phyloP scores from a whole-genome alignment of 495 filamentous ascomycete species.

The Bathelium albidoporum region DNA sequence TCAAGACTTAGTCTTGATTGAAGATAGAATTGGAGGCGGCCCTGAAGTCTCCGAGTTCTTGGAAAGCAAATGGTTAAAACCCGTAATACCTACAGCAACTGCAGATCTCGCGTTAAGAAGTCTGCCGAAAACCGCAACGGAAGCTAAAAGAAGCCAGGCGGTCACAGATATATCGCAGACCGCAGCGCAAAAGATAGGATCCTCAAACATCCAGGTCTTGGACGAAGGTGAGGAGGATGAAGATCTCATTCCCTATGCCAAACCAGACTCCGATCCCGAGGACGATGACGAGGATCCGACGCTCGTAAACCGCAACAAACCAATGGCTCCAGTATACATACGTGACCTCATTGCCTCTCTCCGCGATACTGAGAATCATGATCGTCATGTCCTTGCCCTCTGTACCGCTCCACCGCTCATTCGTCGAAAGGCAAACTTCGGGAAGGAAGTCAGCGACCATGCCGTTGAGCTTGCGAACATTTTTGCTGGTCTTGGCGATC shows the following conservation, averaged over 20 bases:
- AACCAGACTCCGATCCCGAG: constrained; percentile 84
- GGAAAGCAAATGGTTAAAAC: background rate
- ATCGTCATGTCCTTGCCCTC: constrained; percentile 71
- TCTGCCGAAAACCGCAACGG: constrained; percentile 1
- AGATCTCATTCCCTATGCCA: constrained; percentile 70
- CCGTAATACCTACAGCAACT: background rate
- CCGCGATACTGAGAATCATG: constrained; percentile 70
- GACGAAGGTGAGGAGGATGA: constrained; percentile 44
- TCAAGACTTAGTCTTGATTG: constrained; percentile 48
- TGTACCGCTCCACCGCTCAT: constrained; percentile 68
- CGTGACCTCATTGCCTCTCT: constrained; percentile 73
- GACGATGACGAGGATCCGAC: constrained; percentile 92
- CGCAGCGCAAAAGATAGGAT: constrained; percentile 14
- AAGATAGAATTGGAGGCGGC: constrained; percentile 55
- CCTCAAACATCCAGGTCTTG: constrained; percentile 11
- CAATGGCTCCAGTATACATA: constrained; percentile 83
- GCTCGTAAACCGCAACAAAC: constrained; percentile 68
- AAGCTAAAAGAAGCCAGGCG: background rate
- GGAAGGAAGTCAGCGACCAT: constrained; percentile 77
- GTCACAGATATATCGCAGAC: constrained; percentile 9
- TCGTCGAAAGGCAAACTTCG: constrained; percentile 76
- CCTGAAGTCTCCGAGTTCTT: constrained; percentile 32
- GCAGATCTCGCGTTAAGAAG: background rate
- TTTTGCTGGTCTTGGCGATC: constrained; percentile 71
- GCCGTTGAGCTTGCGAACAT: constrained; percentile 66